Percentiles rank a stretch among this genome's conserved stretches.
Conservation (phyloP, 192 early-diverging fungal genomes). For the Coemansia brasiliensis region DNA sequence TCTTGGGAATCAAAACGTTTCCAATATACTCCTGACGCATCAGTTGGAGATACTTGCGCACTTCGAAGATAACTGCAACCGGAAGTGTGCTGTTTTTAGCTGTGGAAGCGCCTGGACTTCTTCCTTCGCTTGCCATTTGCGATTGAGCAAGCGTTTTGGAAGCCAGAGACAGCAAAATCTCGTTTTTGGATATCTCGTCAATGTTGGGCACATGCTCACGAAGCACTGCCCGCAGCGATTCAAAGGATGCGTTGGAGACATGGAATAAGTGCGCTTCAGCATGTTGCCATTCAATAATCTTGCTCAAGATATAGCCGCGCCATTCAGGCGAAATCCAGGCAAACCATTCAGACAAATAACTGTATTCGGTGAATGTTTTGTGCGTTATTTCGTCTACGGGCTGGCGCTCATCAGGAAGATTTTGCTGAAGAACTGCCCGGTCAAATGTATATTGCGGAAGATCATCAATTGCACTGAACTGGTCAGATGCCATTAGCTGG, state of each 20-base stretch:
- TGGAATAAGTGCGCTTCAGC: conserved; percentile 48
- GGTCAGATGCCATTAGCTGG: conserved; percentile 11
- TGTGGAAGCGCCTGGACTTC: background rate
- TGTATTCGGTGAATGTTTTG: conserved; percentile 17
- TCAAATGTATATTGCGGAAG: conserved; percentile 24
- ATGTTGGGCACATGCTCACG: conserved; percentile 15
- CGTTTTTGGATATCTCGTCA: conserved; percentile 18
- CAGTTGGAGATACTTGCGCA: conserved; percentile 19
- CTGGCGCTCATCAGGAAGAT: conserved; percentile 28
- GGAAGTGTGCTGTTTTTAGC: conserved; percentile 11
- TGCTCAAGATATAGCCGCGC: conserved; percentile 33
- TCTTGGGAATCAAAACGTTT: conserved; percentile 43
- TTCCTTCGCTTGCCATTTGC: conserved; percentile 14
- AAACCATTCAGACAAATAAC: conserved; percentile 30
- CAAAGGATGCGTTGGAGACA: conserved; percentile 23
- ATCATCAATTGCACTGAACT: conserved; percentile 2
- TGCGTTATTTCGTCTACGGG: conserved; percentile 24
- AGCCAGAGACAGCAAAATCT: conserved; percentile 26
- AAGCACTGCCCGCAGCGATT: conserved; percentile 19
- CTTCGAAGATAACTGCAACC: conserved; percentile 28
- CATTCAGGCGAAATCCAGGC: conserved; percentile 43
- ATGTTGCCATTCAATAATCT: conserved; percentile 27
- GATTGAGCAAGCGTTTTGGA: conserved; percentile 36
- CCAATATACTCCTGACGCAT: conserved; percentile 18
- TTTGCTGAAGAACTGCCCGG: conserved; percentile 9